A percentile compares a stretch with the other conserved stretches of the same genome.
phyloP scores from a whole-genome alignment of 164 flowering plant genomes.

The Chimonanthus praecox region DNA sequence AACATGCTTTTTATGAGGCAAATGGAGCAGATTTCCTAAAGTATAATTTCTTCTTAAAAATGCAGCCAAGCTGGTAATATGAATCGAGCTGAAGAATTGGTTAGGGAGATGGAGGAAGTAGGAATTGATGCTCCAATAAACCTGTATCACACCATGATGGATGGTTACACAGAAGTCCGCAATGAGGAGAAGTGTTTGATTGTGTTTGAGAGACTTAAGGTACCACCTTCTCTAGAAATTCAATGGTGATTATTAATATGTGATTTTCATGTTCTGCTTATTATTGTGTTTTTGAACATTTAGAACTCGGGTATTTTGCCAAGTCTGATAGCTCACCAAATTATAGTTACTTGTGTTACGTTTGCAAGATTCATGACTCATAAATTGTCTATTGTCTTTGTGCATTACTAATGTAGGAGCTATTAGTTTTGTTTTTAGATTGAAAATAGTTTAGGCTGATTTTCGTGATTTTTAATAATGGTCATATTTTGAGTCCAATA shows the following conservation, averaged over 20 bases:
- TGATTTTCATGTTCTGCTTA: neutral
- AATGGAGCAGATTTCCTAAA: neutral
- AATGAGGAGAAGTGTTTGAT: slow-evolving; percentile 74
- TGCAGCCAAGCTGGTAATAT: slow-evolving; percentile 75
- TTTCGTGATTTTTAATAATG: too few relatives aligned
- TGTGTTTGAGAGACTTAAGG: slow-evolving; percentile 90
- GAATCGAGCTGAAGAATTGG: slow-evolving; percentile 83
- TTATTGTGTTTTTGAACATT: neutral
- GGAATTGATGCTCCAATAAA: slow-evolving; percentile 93
- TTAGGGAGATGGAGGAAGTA: slow-evolving; percentile 91
- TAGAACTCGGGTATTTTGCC: neutral
- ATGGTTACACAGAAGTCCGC: slow-evolving; percentile 83
- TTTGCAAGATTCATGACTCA: too few relatives aligned
- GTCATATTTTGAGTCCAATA: too few relatives aligned
- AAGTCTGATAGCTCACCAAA: neutral
- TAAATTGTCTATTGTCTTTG: too few relatives aligned
- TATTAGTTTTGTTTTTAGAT: too few relatives aligned
- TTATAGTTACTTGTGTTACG: neutral
- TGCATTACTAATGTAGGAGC: too few relatives aligned
- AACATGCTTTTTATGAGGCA: neutral
- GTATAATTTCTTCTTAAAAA: neutral
- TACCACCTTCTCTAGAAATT: slow-evolving; percentile 10
- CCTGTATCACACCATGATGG: slow-evolving; percentile 98
- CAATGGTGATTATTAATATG: neutral
- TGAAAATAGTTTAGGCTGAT: too few relatives aligned